These are phyloP conservation scores for Hydrangea macrophylla DNA, from an alignment of 148 eudicot species.

Conservation along the genomic window DNA sequence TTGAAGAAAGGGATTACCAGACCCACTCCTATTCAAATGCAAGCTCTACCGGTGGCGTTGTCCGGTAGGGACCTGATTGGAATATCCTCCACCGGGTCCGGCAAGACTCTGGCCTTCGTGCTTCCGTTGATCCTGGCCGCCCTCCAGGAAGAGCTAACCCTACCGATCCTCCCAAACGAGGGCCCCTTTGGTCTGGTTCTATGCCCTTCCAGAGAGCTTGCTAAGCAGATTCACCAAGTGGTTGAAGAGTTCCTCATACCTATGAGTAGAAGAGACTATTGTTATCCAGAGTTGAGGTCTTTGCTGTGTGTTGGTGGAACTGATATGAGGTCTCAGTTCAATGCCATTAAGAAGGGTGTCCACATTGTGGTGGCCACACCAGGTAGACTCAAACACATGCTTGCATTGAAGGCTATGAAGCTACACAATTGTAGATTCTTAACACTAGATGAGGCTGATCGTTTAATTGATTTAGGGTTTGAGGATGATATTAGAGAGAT, in stretches of 20 bases:
- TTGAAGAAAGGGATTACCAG: conserved; percentile 65
- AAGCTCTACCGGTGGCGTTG: conserved; percentile 77
- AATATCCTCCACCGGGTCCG: conserved; percentile 90
- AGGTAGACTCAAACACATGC: conserved; percentile 82
- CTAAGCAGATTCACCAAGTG: conserved; percentile 77
- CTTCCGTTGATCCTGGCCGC: conserved; percentile 84
- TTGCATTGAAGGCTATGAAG: conserved; percentile 73
- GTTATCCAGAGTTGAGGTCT: conserved; percentile 71
- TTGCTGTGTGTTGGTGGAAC: conserved; percentile 87
- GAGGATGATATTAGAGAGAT: conserved; percentile 96
- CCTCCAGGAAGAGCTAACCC: conserved; percentile 75
- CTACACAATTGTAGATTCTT: conserved; percentile 74
- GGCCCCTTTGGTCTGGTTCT: conserved; percentile 83
- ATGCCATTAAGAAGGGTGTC: conserved; percentile 69
- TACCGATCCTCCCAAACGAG: conserved; percentile 78
- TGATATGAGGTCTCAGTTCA: conserved; percentile 73
- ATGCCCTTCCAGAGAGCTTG: conserved; percentile 90
- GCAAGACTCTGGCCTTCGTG: conserved; percentile 80
- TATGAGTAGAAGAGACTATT: conserved; percentile 48
- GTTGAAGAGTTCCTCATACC: conserved; percentile 60
- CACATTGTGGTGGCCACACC: conserved; percentile 96
- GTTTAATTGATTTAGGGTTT: conserved; percentile 80
- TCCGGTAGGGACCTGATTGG: conserved; percentile 91
- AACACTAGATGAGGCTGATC: conserved; percentile 86
- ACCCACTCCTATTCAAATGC: conserved; percentile 85